Conservation (phyloP, 176 grass and related monocot species). For the Musa beccarii region DNA sequence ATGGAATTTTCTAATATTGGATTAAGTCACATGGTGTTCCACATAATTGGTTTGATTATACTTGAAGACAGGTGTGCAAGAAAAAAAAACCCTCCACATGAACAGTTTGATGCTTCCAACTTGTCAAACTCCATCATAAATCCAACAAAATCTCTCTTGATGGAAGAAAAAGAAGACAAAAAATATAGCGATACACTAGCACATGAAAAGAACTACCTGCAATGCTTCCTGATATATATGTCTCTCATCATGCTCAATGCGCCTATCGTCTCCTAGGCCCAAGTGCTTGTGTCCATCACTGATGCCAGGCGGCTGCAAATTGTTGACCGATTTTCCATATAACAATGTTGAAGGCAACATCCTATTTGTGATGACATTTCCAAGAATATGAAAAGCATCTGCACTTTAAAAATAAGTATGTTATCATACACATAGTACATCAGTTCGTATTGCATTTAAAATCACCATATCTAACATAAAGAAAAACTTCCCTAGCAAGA, state of each 20-base stretch:
- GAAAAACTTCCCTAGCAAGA: not conserved
- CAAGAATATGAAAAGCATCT: not conserved
- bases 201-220: slow-evolving; percentile 47
- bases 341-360: slow-evolving; percentile 13
- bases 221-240: slow-evolving; percentile 86
- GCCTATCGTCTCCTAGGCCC: slow-evolving; percentile 45
- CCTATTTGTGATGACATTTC: slow-evolving; percentile 7
- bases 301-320: slow-evolving; percentile 18
- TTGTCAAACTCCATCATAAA: not conserved
- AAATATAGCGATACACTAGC: slow-evolving; percentile 10
- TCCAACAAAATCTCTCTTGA: not conserved
- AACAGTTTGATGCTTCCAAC: not conserved
- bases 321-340: slow-evolving; percentile 25
- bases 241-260: slow-evolving; percentile 61
- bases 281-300: slow-evolving; percentile 40
- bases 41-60: too few relatives aligned
- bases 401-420: not conserved
- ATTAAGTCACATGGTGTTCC: too few relatives aligned
- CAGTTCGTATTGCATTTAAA: not conserved
- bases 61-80: not conserved
- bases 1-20: too few relatives aligned
- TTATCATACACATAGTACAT: not conserved
- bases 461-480: not conserved
- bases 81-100: not conserved
- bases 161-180: not conserved